Evolutionary conservation across 2,329 filamentous ascomycete species (phyloP).

Genomic region (Phaeosphaeria sp.): DNA sequence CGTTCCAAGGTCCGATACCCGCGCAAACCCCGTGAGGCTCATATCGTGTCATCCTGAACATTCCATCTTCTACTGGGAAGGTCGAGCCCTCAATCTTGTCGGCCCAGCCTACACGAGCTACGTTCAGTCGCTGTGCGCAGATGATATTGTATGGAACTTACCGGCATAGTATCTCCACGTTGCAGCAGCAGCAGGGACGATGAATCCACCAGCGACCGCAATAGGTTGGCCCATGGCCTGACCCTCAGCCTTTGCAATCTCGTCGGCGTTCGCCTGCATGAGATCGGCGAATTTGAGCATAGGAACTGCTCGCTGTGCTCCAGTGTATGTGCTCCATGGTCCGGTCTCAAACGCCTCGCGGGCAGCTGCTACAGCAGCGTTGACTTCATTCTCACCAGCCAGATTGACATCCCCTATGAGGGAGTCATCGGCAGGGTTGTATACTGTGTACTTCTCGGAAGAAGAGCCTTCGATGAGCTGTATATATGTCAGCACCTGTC

Average conservation of each 20-base stretch:
- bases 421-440: slow-evolving; percentile 22
- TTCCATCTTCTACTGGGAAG: slow-evolving; percentile 16
- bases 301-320: slow-evolving; percentile 5
- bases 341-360: slow-evolving; percentile 16
- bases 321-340: slow-evolving; percentile 20
- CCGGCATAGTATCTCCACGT: slow-evolving; percentile 56
- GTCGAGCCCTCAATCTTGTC: slow-evolving; percentile 58
- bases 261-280: slow-evolving; percentile 66
- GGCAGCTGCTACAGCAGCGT: slow-evolving; percentile 24
- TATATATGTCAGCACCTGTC: not conserved
- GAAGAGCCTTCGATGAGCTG: slow-evolving; percentile 22
- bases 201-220: not conserved
- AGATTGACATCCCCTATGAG: slow-evolving; percentile 18
- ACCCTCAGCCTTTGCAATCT: slow-evolving; percentile 69
- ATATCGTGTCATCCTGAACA: slow-evolving; percentile 22
- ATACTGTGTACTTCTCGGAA: slow-evolving; percentile 10
- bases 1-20: slow-evolving; percentile 42
- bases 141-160: slow-evolving; percentile 51
- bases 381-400: slow-evolving; percentile 19
- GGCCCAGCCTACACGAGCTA: slow-evolving; percentile 51
- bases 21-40: slow-evolving; percentile 40
- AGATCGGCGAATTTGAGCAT: slow-evolving; percentile 67
- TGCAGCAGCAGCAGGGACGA: not conserved
- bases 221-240: slow-evolving; percentile 79
- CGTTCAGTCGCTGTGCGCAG: not conserved